phyloP scores from a whole-genome alignment of 345 rosid genomes.

The Syzygium aromaticum region DNA sequence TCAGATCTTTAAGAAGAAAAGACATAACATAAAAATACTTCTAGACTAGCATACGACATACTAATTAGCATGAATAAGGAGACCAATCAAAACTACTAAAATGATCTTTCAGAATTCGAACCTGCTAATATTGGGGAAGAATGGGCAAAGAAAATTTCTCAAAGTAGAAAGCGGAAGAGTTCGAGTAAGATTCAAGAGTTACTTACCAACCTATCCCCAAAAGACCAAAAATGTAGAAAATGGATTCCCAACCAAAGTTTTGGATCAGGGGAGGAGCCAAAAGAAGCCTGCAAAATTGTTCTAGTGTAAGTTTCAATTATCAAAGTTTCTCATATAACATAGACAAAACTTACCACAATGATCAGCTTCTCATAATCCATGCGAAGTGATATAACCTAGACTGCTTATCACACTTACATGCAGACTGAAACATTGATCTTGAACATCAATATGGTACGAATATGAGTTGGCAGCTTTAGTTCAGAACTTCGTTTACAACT shows the following conservation, averaged over 20 bases:
- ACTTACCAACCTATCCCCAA: slow-evolving; percentile 82
- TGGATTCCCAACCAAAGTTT: slow-evolving; percentile 82
- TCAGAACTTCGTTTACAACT: background rate
- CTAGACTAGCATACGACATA: background rate
- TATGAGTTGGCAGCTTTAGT: background rate
- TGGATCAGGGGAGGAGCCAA: slow-evolving; percentile 90
- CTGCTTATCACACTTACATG: background rate
- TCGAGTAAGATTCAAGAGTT: background rate
- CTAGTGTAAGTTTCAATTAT: background rate
- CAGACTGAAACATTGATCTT: background rate
- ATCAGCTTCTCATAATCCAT: background rate
- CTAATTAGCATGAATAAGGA: background rate
- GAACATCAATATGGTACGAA: background rate
- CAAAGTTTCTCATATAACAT: background rate
- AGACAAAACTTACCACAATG: background rate
- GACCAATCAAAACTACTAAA: background rate
- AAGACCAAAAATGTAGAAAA: slow-evolving; percentile 73
- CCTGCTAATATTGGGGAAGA: background rate
- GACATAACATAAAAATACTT: background rate
- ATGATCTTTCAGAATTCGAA: background rate
- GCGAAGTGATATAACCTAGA: background rate
- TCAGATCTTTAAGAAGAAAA: slow-evolving; percentile 3
- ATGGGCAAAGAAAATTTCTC: background rate
- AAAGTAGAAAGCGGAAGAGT: background rate
- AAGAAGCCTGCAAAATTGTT: slow-evolving; percentile 62